Base-by-base conservation (phyloP, 352 stramenopile species). In the Phytophthora pini region DNA sequence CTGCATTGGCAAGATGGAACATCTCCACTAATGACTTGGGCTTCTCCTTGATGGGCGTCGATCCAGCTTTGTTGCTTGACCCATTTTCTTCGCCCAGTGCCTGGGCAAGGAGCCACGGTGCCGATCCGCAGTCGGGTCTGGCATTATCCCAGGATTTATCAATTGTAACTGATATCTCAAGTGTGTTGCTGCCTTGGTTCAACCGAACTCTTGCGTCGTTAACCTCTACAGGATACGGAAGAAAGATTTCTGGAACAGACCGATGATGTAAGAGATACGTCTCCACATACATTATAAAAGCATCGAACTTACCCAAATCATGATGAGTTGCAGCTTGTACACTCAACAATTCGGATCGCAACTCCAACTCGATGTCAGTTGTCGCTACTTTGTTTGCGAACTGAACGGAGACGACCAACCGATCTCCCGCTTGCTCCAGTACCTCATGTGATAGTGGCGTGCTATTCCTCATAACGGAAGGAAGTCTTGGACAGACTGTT, bases 11-110 rank as follows among this genome's bases (percentile, higher is more conserved):
- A 11, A 93, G 66, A 36, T 93, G 80, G 39, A 92, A 94, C 75
- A 89, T 85, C 32, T 93, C 86, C 0, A 75, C 66, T 31, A 94
- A 59, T 15, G 86, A 89, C 51, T 80, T 84, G 13, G 80, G 70
- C 5, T 74, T 60, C 7, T 70, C 45, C 17, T 57, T 45, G 7
- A 10, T 8, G 46, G 64, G 27, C 5, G 54, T 17, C 20, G 6
- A 10, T 22, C 11, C 22, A 1, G 57, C 48, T 36, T 69, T 24
- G 11, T 17, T 50, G 17, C 26, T 46, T 27, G 32, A 36, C 5
- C 63, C 48, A 20, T 65, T 69, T 13, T 84, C 74, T 22, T 75
- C 64, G 0, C 74, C 45, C 5, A 94, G 68, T 13, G 82, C 82
- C 49, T 77, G 76, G 0, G 79, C 76, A 6, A 94, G 59, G 5